Conservation (phyloP, 805 yeast genomes). For the Monosporozyma solicola region DNA sequence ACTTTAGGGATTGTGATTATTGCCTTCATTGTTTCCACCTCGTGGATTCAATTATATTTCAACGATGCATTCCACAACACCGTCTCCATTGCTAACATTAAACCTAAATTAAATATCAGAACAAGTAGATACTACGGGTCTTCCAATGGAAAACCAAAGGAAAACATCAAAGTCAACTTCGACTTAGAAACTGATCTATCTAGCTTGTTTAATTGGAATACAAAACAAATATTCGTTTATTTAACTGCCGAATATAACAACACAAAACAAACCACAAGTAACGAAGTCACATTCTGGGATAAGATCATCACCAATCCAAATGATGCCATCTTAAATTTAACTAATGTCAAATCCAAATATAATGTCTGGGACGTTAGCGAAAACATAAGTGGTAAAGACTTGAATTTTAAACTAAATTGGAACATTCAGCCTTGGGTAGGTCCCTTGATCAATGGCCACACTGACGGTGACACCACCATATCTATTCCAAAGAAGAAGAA, state of each 20-base stretch:
- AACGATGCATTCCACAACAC: constrained; percentile 38
- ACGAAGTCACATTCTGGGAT: constrained; percentile 87
- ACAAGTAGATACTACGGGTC: constrained; percentile 63
- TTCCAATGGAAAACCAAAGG: constrained; percentile 55
- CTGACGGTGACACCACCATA: constrained; percentile 22
- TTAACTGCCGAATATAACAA: constrained; percentile 74
- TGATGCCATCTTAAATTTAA: constrained; percentile 48
- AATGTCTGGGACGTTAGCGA: constrained; percentile 79
- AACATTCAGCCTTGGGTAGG: constrained; percentile 91
- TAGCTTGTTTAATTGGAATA: constrained; percentile 89
- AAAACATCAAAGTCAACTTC: constrained; percentile 61
- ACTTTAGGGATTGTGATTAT: constrained; percentile 42
- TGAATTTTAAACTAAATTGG: constrained; percentile 70
- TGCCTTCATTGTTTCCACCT: constrained; percentile 39
- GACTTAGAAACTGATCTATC: constrained; percentile 69
- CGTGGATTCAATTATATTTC: constrained; percentile 40
- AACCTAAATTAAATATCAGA: constrained; percentile 37
- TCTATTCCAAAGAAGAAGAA: constrained; percentile 1
- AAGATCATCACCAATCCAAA: constrained; percentile 53
- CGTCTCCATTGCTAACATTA: constrained; percentile 31
- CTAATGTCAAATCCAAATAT: constrained; percentile 58
- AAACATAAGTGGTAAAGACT: constrained; percentile 48
- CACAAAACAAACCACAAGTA: constrained; percentile 34
- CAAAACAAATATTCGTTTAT: constrained; percentile 90
- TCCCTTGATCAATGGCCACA: constrained; percentile 59